These are phyloP conservation scores for Beauveria asiatica DNA, from an alignment of 2,329 filamentous ascomycete genomes.

Conservation along the genomic window DNA sequence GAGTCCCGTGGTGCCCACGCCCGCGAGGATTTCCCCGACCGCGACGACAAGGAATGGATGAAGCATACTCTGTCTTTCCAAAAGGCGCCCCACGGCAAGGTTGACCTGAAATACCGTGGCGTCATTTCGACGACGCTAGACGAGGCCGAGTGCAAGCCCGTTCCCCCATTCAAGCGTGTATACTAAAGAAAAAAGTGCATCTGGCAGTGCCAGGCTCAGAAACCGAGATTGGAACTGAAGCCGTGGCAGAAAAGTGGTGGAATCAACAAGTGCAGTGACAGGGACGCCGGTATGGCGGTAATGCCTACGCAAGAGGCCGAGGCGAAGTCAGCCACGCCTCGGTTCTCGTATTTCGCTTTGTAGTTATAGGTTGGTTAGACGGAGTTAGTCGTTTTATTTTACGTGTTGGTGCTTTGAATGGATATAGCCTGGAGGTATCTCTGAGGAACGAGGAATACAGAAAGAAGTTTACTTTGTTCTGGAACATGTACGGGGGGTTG, in stretches of 20 bases:
- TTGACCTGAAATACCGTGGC: constrained; percentile 76
- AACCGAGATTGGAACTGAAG: neutral
- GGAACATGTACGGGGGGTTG: neutral
- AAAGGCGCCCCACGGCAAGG: constrained; percentile 80
- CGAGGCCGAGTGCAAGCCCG: constrained; percentile 90
- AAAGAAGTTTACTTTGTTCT: constrained; percentile 7
- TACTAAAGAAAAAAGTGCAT: constrained; percentile 47
- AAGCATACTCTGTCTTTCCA: constrained; percentile 98
- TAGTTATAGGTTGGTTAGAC: constrained; percentile 12
- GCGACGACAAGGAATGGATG: constrained; percentile 97
- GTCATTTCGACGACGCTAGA: constrained; percentile 81
- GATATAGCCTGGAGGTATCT: neutral
- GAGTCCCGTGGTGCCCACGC: constrained; percentile 96
- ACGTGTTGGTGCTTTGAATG: constrained; percentile 5
- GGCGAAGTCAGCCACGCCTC: neutral
- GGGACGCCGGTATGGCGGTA: neutral
- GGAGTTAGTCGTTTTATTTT: constrained; percentile 9
- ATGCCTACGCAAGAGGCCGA: neutral
- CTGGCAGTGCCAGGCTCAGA: neutral
- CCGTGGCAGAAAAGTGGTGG: neutral
- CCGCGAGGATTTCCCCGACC: constrained; percentile 90
- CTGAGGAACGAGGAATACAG: no score
- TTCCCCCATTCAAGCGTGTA: constrained; percentile 92
- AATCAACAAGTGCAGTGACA: no score
- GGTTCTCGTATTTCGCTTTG: constrained; percentile 7